These are phyloP conservation scores for Gymnopilus dilepis DNA, from an alignment of 768 basidiomycete genomes.

Conservation along the genomic window DNA sequence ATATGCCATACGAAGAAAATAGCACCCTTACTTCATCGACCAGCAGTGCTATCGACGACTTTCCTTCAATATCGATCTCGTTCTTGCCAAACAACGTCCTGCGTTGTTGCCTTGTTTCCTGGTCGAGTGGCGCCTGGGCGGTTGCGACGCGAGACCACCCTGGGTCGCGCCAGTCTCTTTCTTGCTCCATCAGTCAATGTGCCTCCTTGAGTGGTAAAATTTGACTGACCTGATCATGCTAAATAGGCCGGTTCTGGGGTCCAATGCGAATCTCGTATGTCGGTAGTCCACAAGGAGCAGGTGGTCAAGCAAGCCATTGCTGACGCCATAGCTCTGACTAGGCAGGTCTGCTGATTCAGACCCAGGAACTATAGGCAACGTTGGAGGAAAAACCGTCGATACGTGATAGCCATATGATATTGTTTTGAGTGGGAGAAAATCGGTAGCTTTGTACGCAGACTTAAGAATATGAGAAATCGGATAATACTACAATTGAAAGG, in stretches of 20 bases:
- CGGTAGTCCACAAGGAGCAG: constrained; percentile 87
- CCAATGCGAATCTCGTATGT: constrained; percentile 88
- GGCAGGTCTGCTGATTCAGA: constrained; percentile 32
- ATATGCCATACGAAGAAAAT: neutral
- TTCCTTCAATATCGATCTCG: constrained; percentile 88
- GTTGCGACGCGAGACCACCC: constrained; percentile 65
- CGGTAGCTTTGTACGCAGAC: constrained; percentile 85
- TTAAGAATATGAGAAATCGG: constrained; percentile 37
- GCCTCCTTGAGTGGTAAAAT: neutral
- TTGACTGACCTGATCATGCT: constrained; percentile 64
- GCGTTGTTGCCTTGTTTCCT: constrained; percentile 64
- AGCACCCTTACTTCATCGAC: constrained; percentile 76
- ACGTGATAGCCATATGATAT: constrained; percentile 79
- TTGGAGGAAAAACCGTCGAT: constrained; percentile 75
- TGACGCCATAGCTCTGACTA: constrained; percentile 36
- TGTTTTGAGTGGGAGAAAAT: constrained; percentile 71
- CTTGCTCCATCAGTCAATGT: constrained; percentile 11
- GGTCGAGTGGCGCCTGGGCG: constrained; percentile 69
- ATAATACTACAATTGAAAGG: neutral
- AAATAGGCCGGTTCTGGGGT: constrained; percentile 84
- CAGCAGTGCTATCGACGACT: constrained; percentile 76
- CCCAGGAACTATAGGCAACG: constrained; percentile 35
- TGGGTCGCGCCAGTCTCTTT: constrained; percentile 90
- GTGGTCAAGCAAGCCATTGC: constrained; percentile 46
- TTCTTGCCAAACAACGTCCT: constrained; percentile 81